These are phyloP conservation scores for Cryptosporidium muris DNA, from an alignment of 169 alveolate species.

Conservation along the genomic window DNA sequence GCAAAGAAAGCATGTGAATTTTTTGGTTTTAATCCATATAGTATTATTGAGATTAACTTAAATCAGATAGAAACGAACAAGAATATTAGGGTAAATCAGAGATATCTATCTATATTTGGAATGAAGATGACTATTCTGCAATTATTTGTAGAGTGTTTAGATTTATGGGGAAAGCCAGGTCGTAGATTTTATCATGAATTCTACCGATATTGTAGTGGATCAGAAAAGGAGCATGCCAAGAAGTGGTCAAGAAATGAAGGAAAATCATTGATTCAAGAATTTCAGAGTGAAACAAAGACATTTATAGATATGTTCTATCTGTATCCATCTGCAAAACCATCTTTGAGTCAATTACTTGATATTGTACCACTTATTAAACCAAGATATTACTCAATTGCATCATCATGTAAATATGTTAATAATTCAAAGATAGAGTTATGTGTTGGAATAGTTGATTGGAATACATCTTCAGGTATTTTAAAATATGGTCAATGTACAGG, in stretches of 20 bases:
- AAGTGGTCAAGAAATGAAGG: conserved; percentile 67
- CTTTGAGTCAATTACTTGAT: conserved; percentile 66
- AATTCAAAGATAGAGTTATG: conserved; percentile 50
- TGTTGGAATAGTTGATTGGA: conserved; percentile 69
- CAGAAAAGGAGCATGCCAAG: conserved; percentile 44
- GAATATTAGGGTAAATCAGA: conserved; percentile 20
- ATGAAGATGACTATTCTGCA: conserved; percentile 66
- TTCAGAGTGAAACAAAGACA: conserved; percentile 54
- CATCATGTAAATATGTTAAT: conserved; percentile 42
- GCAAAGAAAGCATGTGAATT: conserved; percentile 35
- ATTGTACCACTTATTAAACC: conserved; percentile 71
- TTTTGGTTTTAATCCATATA: conserved; percentile 45
- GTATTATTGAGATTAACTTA: conserved; percentile 13
- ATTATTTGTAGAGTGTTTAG: conserved; percentile 70
- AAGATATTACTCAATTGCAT: conserved; percentile 74
- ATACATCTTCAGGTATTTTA: neutral
- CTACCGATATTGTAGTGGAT: conserved; percentile 44
- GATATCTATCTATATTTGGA: conserved; percentile 38
- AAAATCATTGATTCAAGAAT: conserved; percentile 24
- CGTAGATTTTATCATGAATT: conserved; percentile 62
- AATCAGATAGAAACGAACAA: conserved; percentile 27
- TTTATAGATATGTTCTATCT: conserved; percentile 63
- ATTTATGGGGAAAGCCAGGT: conserved; percentile 72
- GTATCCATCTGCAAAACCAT: conserved; percentile 69
- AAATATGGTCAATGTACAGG: conserved; percentile 69